These are phyloP conservation scores for Prunus mira DNA, from an alignment of 306 rosid species.

Conservation along the genomic window DNA sequence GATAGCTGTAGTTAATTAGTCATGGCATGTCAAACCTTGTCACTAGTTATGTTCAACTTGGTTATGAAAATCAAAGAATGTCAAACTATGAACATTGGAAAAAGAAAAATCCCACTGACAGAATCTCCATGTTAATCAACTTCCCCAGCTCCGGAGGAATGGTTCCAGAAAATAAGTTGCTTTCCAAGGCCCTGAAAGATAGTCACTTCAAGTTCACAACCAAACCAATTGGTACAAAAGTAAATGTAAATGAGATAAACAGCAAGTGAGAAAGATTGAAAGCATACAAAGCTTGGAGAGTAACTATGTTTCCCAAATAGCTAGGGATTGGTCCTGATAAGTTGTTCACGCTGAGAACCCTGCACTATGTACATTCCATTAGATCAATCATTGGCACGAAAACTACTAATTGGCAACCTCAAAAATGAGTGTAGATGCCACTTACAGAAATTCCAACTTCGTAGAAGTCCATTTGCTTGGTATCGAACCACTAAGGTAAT, in stretches of 20 bases:
- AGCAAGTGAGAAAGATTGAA: background rate
- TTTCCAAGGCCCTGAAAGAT: conserved; percentile 26
- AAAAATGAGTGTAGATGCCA: background rate
- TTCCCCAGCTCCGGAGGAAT: conserved; percentile 30
- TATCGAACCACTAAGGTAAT: conserved; percentile 27
- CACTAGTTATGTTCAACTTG: background rate
- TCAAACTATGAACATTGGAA: background rate
- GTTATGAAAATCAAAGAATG: background rate
- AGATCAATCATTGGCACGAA: background rate
- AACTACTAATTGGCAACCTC: background rate
- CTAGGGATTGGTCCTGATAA: conserved; percentile 29
- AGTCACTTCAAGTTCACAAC: background rate
- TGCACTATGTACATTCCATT: background rate
- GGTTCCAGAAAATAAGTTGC: conserved; percentile 27
- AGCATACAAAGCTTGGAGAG: conserved; percentile 27
- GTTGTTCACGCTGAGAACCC: conserved; percentile 29
- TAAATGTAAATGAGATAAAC: background rate
- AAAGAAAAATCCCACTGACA: conserved; percentile 16
- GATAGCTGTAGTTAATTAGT: conserved; percentile 16
- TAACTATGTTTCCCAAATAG: conserved; percentile 24
- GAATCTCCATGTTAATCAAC: conserved; percentile 19
- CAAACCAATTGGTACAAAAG: background rate
- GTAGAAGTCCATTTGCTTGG: conserved; percentile 28
- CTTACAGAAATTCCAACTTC: conserved; percentile 28
- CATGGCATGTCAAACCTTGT: background rate